Percentiles rank a stretch among this genome's conserved stretches.
phyloP scores from a whole-genome alignment of 2,329 filamentous ascomycete genomes.

The Cladosporium oxysporum region DNA sequence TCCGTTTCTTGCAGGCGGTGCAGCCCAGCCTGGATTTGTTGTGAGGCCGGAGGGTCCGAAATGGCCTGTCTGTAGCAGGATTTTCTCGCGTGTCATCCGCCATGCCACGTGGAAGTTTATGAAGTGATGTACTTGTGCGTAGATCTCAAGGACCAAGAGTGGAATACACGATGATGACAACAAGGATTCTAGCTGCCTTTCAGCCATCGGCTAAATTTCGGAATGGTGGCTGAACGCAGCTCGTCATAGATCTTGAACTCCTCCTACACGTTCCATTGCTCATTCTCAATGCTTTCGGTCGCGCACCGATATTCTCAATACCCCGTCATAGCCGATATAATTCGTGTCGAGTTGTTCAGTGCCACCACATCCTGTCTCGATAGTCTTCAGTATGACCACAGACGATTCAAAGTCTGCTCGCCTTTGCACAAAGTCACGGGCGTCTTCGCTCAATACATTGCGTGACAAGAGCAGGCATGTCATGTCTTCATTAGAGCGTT shows the following conservation, averaged over 20 bases:
- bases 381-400: neutral
- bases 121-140: neutral
- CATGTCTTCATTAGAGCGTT: neutral
- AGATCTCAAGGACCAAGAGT: neutral
- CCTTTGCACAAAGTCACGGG: neutral
- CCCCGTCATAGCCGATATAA: neutral
- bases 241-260: neutral
- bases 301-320: neutral
- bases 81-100: neutral
- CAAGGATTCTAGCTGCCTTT: neutral
- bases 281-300: too few relatives aligned
- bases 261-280: too few relatives aligned
- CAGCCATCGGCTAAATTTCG: neutral
- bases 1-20: slow-evolving; percentile 1
- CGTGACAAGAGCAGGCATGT: neutral
- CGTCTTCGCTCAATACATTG: neutral
- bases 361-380: neutral
- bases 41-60: neutral
- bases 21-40: slow-evolving; percentile 3
- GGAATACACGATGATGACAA: neutral
- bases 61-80: neutral
- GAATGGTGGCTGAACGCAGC: neutral
- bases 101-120: neutral
- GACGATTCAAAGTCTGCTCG: neutral
- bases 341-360: neutral